Conservation (phyloP, 208 protist species). For the Acanthamoeba divionensis region DNA sequence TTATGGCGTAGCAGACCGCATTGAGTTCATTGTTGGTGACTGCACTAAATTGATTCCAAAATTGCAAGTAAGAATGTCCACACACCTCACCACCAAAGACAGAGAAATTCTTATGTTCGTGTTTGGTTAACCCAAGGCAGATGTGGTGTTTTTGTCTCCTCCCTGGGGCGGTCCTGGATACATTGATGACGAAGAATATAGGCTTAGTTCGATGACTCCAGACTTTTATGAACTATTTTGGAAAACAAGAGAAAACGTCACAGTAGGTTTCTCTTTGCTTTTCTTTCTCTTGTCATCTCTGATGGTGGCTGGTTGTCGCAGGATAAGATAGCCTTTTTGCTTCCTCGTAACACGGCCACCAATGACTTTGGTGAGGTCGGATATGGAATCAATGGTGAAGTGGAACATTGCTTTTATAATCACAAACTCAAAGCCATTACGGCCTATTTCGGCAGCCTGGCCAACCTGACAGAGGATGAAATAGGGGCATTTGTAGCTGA, state of each 20-base stretch:
- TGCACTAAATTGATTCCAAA: slow-evolving; percentile 64
- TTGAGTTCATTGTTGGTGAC: slow-evolving; percentile 79
- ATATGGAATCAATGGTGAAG: slow-evolving; percentile 7
- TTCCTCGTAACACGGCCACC: not conserved
- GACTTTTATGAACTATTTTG: not conserved
- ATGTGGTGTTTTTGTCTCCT: slow-evolving; percentile 80
- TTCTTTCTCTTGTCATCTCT: not conserved
- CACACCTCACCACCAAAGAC: not conserved
- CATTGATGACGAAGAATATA: slow-evolving; percentile 4
- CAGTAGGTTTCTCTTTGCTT: not conserved
- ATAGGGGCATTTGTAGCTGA: too few relatives aligned
- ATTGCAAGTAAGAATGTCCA: slow-evolving; percentile 40
- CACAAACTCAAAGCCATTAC: slow-evolving; percentile 65
- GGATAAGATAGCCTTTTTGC: not conserved
- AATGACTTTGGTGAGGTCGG: not conserved
- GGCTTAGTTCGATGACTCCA: not conserved
- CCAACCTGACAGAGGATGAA: not conserved
- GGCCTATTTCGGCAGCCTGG: slow-evolving; percentile 65
- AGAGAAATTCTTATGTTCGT: slow-evolving; percentile 34
- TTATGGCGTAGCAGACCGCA: slow-evolving; percentile 76
- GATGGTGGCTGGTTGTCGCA: not conserved
- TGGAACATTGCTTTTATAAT: slow-evolving; percentile 69
- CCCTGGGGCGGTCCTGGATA: slow-evolving; percentile 84
- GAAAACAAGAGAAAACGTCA: slow-evolving; percentile 57
- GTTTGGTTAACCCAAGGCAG: slow-evolving; percentile 24